Conservation (phyloP, 1,284 basidiomycete species). For the Ustilago sp. region DNA sequence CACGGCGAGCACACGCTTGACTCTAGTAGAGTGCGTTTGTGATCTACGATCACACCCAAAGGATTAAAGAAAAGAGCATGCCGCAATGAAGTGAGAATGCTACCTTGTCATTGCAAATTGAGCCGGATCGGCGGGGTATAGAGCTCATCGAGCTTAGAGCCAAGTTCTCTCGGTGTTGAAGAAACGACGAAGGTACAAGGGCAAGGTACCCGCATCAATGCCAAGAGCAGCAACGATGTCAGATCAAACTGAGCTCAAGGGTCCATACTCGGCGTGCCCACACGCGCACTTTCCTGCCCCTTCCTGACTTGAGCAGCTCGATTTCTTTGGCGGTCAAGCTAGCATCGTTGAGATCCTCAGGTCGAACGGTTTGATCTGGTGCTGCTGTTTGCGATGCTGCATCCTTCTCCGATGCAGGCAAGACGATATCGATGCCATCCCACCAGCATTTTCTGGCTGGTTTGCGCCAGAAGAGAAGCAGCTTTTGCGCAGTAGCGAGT, state of each 20-base stretch:
- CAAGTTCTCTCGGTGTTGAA: not conserved
- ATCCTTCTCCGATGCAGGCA: slow-evolving; percentile 69
- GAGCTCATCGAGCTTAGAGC: slow-evolving; percentile 24
- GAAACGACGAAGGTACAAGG: too few relatives aligned
- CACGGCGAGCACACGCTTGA: too few relatives aligned
- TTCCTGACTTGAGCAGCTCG: slow-evolving; percentile 60
- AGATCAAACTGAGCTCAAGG: slow-evolving; percentile 89
- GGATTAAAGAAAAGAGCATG: not conserved
- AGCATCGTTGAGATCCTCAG: slow-evolving; percentile 36
- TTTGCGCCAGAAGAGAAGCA: slow-evolving; percentile 98
- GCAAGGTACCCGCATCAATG: not conserved
- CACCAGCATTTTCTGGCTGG: slow-evolving; percentile 99
- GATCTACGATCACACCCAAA: not conserved
- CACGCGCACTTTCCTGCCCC: slow-evolving; percentile 71
- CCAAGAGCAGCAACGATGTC: not conserved
- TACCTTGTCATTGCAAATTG: not conserved
- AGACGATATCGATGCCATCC: slow-evolving; percentile 93
- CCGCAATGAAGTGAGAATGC: not conserved
- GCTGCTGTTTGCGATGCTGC: slow-evolving; percentile 16
- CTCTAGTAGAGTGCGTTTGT: too few relatives aligned
- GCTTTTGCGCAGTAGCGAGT: slow-evolving; percentile 96
- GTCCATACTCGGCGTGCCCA: slow-evolving; percentile 99
- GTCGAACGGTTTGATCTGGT: not conserved
- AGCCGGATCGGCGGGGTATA: slow-evolving; percentile 29
- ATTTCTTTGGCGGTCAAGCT: slow-evolving; percentile 61